phyloP scores from a whole-genome alignment of 2,329 filamentous ascomycete species.

The Trichophyton simii region DNA sequence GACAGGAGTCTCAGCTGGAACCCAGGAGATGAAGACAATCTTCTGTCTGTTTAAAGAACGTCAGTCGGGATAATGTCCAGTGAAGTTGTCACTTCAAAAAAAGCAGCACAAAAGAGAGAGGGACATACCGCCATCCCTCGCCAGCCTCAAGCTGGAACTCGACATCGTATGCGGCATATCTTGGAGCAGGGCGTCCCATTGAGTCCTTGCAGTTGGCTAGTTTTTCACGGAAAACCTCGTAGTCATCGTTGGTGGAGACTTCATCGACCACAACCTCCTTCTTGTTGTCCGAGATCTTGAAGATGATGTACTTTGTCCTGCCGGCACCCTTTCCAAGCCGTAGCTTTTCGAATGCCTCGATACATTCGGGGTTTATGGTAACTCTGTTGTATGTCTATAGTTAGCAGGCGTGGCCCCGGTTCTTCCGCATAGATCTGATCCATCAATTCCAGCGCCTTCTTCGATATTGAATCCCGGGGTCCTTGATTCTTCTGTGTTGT shows the following conservation, averaged over 20 bases:
- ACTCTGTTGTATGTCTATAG: slow-evolving; percentile 26
- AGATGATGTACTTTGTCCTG: slow-evolving; percentile 37
- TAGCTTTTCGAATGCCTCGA: slow-evolving; percentile 36
- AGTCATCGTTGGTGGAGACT: slow-evolving; percentile 32
- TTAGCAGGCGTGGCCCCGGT: neutral
- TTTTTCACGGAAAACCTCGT: slow-evolving; percentile 37
- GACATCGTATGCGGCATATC: slow-evolving; percentile 41
- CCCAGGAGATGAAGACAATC: slow-evolving; percentile 41
- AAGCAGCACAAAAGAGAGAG: neutral
- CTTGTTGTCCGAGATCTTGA: slow-evolving; percentile 40
- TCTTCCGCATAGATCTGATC: neutral
- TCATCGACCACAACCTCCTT: slow-evolving; percentile 39
- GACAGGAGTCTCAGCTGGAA: slow-evolving; percentile 29
- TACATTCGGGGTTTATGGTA: slow-evolving; percentile 35
- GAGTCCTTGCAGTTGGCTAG: slow-evolving; percentile 32
- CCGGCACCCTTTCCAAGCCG: slow-evolving; percentile 33
- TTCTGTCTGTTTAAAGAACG: slow-evolving; percentile 29
- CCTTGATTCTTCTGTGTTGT: too few relatives aligned
- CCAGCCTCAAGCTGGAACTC: slow-evolving; percentile 37
- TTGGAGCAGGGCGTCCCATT: slow-evolving; percentile 33
- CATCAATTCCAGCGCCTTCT: neutral
- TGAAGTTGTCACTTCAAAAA: neutral
- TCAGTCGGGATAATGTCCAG: slow-evolving; percentile 3
- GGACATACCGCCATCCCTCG: slow-evolving; percentile 36
- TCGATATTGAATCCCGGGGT: neutral